phyloP scores from a whole-genome alignment of 2,329 filamentous ascomycete genomes.

The Diaporthe eres region DNA sequence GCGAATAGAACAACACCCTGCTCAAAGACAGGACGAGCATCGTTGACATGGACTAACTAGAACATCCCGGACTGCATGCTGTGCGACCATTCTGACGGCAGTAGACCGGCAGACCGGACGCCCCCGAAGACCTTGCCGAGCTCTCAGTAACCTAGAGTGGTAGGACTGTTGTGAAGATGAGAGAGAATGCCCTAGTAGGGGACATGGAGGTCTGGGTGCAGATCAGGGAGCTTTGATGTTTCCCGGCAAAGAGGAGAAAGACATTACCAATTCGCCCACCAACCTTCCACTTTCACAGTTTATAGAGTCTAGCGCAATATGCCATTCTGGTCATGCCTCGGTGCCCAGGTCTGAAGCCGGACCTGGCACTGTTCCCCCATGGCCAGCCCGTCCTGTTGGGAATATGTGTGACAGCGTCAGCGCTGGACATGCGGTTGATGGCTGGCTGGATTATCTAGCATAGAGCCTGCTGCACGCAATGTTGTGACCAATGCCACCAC shows the following conservation, averaged over 20 bases:
- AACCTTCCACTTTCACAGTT: not conserved
- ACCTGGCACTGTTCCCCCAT: not conserved
- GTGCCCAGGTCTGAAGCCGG: conserved; percentile 17
- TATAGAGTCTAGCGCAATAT: not conserved
- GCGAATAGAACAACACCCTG: not conserved
- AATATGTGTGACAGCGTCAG: not conserved
- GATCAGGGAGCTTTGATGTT: not conserved
- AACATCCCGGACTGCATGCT: not conserved
- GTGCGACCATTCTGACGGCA: not conserved
- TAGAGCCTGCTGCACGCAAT: not conserved
- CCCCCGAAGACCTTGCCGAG: not conserved
- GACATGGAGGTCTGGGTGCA: not conserved
- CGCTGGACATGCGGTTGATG: not conserved
- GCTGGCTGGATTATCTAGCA: not conserved
- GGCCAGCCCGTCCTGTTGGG: conserved; percentile 9
- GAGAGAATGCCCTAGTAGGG: not conserved
- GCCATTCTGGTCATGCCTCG: not conserved
- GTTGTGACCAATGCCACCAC: not conserved
- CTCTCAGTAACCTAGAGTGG: not conserved
- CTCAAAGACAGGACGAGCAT: not conserved
- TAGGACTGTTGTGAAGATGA: not conserved
- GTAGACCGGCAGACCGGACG: not conserved
- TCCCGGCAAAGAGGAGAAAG: not conserved
- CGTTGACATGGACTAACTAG: not conserved
- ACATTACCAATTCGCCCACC: no score